A percentile compares a stretch with the other conserved stretches of the same genome.
phyloP scores from a whole-genome alignment of 805 yeast species.

The Candida xyloterini region DNA sequence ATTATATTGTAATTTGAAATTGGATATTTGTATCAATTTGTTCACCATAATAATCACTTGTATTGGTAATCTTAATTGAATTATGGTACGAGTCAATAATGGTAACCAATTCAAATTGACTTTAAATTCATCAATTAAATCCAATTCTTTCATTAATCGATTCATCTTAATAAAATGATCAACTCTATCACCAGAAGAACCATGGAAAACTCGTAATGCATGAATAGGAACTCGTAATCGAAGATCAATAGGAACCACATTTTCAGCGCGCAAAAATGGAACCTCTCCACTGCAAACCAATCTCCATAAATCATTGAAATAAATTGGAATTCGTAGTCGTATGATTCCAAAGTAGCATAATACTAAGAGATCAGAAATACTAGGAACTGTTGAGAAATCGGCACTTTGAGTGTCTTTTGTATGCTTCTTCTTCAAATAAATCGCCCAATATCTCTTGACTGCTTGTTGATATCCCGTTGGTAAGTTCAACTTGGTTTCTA shows the following conservation, averaged over 20 bases:
- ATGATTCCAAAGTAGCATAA: constrained; percentile 52
- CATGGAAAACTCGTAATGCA: constrained; percentile 16
- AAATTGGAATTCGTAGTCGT: constrained; percentile 48
- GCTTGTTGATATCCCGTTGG: constrained; percentile 14
- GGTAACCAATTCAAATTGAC: constrained; percentile 35
- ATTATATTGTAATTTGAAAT: constrained; percentile 12
- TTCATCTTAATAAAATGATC: constrained; percentile 12
- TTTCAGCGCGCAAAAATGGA: constrained; percentile 36
- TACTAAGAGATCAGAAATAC: constrained; percentile 27
- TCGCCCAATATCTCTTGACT: constrained; percentile 35
- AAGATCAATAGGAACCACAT: constrained; percentile 21
- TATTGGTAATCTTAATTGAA: constrained; percentile 48
- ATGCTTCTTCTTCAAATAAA: constrained; percentile 12
- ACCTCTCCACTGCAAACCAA: constrained; percentile 43
- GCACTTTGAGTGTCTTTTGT: constrained; percentile 5
- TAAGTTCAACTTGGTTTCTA: constrained; percentile 33
- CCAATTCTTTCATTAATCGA: constrained; percentile 8
- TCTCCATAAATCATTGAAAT: constrained; percentile 44
- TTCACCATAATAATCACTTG: constrained; percentile 41
- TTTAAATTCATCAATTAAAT: constrained; percentile 3
- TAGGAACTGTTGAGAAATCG: constrained; percentile 13
- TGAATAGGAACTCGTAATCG: constrained; percentile 18
- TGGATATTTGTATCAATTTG: constrained; percentile 23
- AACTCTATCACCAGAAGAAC: constrained; percentile 14
- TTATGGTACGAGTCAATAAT: constrained; percentile 38